These are phyloP conservation scores for Talaromyces sp. DNA, from an alignment of 2,329 filamentous ascomycete genomes.

Conservation along the genomic window DNA sequence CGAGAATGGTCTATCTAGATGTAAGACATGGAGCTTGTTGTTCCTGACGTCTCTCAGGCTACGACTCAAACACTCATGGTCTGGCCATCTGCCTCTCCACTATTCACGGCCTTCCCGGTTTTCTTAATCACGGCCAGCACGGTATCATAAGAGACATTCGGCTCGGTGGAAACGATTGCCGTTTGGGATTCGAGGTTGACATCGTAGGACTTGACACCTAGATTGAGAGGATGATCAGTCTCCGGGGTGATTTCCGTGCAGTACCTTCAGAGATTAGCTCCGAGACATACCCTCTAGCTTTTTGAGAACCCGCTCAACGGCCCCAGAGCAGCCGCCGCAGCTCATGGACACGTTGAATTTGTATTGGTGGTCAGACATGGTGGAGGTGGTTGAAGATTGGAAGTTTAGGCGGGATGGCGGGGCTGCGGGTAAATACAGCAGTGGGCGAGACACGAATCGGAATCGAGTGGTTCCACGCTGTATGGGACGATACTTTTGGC, in stretches of 20 bases:
- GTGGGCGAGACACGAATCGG: background rate
- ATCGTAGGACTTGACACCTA: slow-evolving; percentile 86
- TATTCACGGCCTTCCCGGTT: slow-evolving; percentile 90
- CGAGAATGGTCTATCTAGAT: too few relatives aligned
- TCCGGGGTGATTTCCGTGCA: too few relatives aligned
- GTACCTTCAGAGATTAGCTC: background rate
- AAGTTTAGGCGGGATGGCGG: slow-evolving; percentile 5
- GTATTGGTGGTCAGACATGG: slow-evolving; percentile 84
- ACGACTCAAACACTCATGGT: slow-evolving; percentile 36
- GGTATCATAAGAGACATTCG: slow-evolving; percentile 72
- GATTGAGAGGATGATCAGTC: background rate
- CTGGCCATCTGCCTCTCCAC: slow-evolving; percentile 51
- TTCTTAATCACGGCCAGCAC: slow-evolving; percentile 89
- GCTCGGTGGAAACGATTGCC: slow-evolving; percentile 73
- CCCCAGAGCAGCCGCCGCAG: slow-evolving; percentile 95
- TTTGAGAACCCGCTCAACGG: slow-evolving; percentile 87
- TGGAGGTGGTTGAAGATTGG: slow-evolving; percentile 26
- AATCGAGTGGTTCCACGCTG: background rate
- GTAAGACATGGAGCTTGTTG: too few relatives aligned
- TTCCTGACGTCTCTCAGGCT: too few relatives aligned
- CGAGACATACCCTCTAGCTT: slow-evolving; percentile 77
- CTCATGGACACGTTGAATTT: slow-evolving; percentile 93
- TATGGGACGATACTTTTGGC: background rate
- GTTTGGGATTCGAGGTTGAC: slow-evolving; percentile 86
- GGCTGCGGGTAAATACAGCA: slow-evolving; percentile 7